These are phyloP conservation scores for Nitzschia putrida DNA, from an alignment of 108 stramenopile genomes.

Conservation along the genomic window DNA sequence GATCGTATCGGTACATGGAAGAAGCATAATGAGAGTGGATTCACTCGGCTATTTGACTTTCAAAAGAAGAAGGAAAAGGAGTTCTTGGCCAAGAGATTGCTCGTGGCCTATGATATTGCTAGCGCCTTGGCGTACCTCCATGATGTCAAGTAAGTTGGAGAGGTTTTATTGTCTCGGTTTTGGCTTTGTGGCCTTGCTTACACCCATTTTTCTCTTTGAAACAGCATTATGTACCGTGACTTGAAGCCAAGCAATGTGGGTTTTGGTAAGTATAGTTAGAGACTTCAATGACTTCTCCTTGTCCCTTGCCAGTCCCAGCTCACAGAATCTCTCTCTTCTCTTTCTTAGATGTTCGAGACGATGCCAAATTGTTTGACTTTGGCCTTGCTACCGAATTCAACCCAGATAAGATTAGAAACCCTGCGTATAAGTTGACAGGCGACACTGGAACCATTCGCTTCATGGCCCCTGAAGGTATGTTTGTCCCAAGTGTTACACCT, in stretches of 20 bases:
- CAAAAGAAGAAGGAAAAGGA: conserved; percentile 55
- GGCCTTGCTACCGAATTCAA: conserved; percentile 39
- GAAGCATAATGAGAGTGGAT: conserved; percentile 43
- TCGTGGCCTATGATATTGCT: conserved; percentile 58
- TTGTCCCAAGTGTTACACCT: not conserved
- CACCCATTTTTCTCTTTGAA: not conserved
- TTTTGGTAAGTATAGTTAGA: conserved; percentile 37
- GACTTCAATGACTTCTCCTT: not conserved
- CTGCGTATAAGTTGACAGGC: conserved; percentile 44
- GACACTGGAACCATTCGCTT: conserved; percentile 56
- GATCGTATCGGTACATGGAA: conserved; percentile 46
- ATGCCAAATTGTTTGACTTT: conserved; percentile 60
- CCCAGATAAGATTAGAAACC: conserved; percentile 15
- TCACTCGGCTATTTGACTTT: conserved; percentile 53
- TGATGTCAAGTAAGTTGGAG: conserved; percentile 49
- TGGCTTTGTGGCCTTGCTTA: not conserved
- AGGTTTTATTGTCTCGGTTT: not conserved
- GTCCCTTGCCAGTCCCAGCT: not conserved
- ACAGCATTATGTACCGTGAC: conserved; percentile 72
- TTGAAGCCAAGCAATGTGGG: conserved; percentile 54
- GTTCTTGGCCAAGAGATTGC: conserved; percentile 56
- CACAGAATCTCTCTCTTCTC: not conserved
- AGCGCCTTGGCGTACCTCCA: conserved; percentile 70
- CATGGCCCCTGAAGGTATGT: conserved; percentile 64
- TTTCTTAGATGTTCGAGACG: conserved; percentile 28